Percentiles rank a stretch among this genome's conserved stretches.
Conservation (phyloP, 1,139 yeast species). For the Candida smagusa region DNA sequence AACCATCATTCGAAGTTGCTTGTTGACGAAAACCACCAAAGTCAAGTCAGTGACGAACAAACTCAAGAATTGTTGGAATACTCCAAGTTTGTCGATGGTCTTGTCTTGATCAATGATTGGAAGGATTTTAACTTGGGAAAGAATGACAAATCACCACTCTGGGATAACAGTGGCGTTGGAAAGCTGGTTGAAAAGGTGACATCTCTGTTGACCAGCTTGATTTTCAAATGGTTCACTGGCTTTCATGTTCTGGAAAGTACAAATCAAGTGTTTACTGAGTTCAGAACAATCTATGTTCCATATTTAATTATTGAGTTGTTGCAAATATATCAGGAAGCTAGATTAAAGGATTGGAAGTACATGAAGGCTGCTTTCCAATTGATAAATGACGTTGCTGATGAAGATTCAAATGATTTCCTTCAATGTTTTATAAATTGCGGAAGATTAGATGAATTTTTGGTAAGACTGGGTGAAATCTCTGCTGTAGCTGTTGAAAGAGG, state of each 20-base stretch:
- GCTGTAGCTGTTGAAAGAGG: slow-evolving; percentile 45
- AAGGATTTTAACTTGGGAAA: slow-evolving; percentile 24
- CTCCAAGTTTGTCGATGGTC: slow-evolving; percentile 41
- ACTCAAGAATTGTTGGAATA: slow-evolving; percentile 56
- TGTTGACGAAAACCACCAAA: slow-evolving; percentile 12
- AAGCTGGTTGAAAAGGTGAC: slow-evolving; percentile 38
- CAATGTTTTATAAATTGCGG: slow-evolving; percentile 58
- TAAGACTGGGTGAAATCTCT: slow-evolving; percentile 54
- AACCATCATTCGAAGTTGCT: slow-evolving; percentile 26
- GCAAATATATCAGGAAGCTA: slow-evolving; percentile 46
- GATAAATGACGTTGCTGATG: slow-evolving; percentile 49
- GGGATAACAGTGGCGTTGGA: slow-evolving; percentile 33
- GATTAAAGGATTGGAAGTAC: slow-evolving; percentile 36
- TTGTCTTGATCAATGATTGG: slow-evolving; percentile 39
- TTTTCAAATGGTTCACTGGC: slow-evolving; percentile 34
- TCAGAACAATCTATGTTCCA: slow-evolving; percentile 73
- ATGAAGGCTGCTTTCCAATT: slow-evolving; percentile 56
- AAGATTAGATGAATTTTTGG: slow-evolving; percentile 60
- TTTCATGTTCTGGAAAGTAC: slow-evolving; percentile 11
- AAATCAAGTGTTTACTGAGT: slow-evolving; percentile 32
- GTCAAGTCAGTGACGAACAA: slow-evolving; percentile 34
- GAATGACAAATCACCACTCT: slow-evolving; percentile 15
- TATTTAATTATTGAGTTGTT: slow-evolving; percentile 62
- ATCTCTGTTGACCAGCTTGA: slow-evolving; percentile 23
- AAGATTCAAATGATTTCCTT: slow-evolving; percentile 36